A percentile compares a stretch with the other conserved stretches of the same genome.
These are phyloP conservation scores for Penicillium sp. DNA, from an alignment of 2,329 filamentous ascomycete species.

Conservation along the genomic window DNA sequence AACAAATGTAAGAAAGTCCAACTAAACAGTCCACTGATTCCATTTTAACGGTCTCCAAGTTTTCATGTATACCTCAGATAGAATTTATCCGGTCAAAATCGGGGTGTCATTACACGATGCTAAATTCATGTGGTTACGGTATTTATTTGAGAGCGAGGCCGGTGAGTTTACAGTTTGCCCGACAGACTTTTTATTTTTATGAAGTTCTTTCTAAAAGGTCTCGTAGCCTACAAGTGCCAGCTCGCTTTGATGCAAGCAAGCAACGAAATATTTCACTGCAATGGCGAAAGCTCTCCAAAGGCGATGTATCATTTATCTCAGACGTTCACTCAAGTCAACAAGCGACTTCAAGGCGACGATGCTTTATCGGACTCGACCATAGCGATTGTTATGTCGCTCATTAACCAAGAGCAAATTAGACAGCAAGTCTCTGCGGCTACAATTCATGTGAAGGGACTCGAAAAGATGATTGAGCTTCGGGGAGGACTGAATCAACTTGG, in stretches of 20 bases:
- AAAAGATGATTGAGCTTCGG: slow-evolving; percentile 9
- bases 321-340: slow-evolving; percentile 7
- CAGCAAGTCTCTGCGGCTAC: neutral
- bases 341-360: slow-evolving; percentile 4
- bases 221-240: slow-evolving; percentile 8
- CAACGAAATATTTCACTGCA: slow-evolving; percentile 7
- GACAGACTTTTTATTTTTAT: no score
- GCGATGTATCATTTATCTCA: slow-evolving; percentile 12
- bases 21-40: no score
- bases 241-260: slow-evolving; percentile 12
- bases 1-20: slow-evolving; percentile 3
- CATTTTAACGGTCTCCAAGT: neutral
- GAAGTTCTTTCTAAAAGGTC: neutral
- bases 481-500: slow-evolving; percentile 9
- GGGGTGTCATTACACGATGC: slow-evolving; percentile 9
- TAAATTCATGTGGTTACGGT: slow-evolving; percentile 6
- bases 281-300: slow-evolving; percentile 1
- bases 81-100: slow-evolving; percentile 4
- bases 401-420: slow-evolving; percentile 11
- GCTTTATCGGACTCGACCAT: slow-evolving; percentile 13
- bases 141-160: slow-evolving; percentile 6
- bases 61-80: neutral
- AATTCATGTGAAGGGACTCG: slow-evolving; percentile 7
- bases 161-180: slow-evolving; percentile 1
- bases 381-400: slow-evolving; percentile 5